Evolutionary conservation across 2,329 filamentous ascomycete genomes (phyloP).

Genomic region (Aspergillus costaricaensis): DNA sequence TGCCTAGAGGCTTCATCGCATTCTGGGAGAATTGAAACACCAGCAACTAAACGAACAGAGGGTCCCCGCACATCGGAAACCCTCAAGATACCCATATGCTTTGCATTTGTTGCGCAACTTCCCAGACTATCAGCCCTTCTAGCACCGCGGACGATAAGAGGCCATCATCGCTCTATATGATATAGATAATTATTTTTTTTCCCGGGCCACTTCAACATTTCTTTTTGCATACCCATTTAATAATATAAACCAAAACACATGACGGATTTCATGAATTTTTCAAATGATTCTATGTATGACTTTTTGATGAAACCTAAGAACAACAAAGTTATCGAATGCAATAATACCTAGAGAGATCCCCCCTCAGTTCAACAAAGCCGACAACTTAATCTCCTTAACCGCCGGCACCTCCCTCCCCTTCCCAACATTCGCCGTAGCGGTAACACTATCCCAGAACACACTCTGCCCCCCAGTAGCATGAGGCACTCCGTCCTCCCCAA

Average conservation of each 20-base stretch:
- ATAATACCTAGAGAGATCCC: too few species aligned
- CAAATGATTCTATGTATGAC: slow-evolving; percentile 5
- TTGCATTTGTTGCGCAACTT: background rate
- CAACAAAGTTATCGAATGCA: background rate
- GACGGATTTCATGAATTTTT: background rate
- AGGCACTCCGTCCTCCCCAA: slow-evolving; percentile 20
- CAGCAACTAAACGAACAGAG: background rate
- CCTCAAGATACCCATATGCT: slow-evolving; percentile 8
- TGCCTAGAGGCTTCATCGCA: slow-evolving; percentile 8
- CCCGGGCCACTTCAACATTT: background rate
- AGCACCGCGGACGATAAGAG: background rate
- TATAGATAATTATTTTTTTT: background rate
- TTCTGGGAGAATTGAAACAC: background rate
- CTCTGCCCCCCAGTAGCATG: slow-evolving; percentile 30
- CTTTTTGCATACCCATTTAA: background rate
- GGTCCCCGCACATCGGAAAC: background rate
- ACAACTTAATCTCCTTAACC: slow-evolving; percentile 51
- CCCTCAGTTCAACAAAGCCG: slow-evolving; percentile 39
- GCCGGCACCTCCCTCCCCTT: slow-evolving; percentile 50
- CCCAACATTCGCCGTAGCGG: slow-evolving; percentile 39
- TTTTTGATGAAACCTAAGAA: background rate
- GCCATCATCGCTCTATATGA: background rate
- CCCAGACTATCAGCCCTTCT: background rate
- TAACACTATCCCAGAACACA: slow-evolving; percentile 45
- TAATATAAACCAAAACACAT: background rate